Base-by-base conservation (phyloP, 768 basidiomycete genomes). In the Royoungia palumana region DNA sequence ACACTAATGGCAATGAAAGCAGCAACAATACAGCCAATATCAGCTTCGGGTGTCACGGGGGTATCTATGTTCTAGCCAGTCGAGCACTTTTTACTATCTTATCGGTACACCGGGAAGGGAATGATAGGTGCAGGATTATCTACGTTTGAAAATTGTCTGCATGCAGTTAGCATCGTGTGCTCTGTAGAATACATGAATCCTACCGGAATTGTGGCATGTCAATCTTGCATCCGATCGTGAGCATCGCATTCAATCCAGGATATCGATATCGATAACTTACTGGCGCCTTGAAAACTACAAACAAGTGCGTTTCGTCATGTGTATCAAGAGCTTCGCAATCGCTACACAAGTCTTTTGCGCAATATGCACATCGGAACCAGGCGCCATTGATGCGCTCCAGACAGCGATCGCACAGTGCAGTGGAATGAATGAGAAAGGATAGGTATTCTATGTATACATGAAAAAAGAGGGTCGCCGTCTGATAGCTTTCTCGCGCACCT, bases 281-380 rank as follows among this genome's bases (percentile, higher is more conserved):
- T 35, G 75, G 72, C 2, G 90, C 82, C 66, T 97, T 97, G 72
- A 96, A 87, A 8, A 89, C 87, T 28, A 94, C 73, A 67, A 94
- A 97, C 36, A 91, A 68, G 61, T 95, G 94, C 1, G 80, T 82
- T 50, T 80, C 75, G 57, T 94, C 80, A 61, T 96, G 94, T 38
- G 86, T 85, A 60, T 91, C 91, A 22, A 87, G 70, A 39, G 71
- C 75, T 65, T 94, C 88, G 58, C 94, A 95, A 25, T 77, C 77
- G 35, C 82, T 82, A 68, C 94, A 96, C n/a, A 95, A 71, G 63
- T 97, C 94, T 56, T 80, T 83, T 6, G 77, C 76, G 61, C 94
- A 96, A 61, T 92, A 90, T 5, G 82, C 91, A 60, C 94, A 97
- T 56, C 87, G 80, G 68, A 85, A 88, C 94, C 94, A 97, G 56